phyloP scores from a whole-genome alignment of 169 alveolate species.

The Plasmodium vinckei region DNA sequence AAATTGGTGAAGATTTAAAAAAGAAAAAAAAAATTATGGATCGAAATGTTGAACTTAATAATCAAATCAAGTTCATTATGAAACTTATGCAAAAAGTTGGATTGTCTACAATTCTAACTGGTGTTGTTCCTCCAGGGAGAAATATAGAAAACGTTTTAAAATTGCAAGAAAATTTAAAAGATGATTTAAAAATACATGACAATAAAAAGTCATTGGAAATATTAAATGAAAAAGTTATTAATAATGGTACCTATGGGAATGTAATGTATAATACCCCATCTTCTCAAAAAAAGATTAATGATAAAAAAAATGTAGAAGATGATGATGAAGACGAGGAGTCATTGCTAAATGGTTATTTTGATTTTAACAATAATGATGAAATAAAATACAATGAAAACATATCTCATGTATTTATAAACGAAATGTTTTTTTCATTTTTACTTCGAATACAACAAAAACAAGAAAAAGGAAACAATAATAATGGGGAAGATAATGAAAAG shows the following conservation, averaged over 20 bases:
- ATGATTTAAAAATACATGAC: slow-evolving; percentile 32
- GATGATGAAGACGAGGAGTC: slow-evolving; percentile 9
- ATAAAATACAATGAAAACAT: slow-evolving; percentile 43
- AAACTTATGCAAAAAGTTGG: slow-evolving; percentile 77
- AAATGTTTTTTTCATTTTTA: slow-evolving; percentile 67
- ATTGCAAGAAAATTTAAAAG: slow-evolving; percentile 67
- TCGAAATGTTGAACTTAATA: slow-evolving; percentile 73
- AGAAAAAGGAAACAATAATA: not conserved
- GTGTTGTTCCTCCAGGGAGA: slow-evolving; percentile 73
- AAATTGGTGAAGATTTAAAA: slow-evolving; percentile 70
- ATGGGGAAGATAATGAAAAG: not conserved
- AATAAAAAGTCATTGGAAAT: slow-evolving; percentile 27
- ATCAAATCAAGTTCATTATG: slow-evolving; percentile 73
- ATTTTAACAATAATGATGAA: slow-evolving; percentile 20
- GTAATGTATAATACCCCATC: not conserved
- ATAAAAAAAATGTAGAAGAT: slow-evolving; percentile 8
- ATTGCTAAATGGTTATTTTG: slow-evolving; percentile 16
- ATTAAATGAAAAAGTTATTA: slow-evolving; percentile 7
- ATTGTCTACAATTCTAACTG: slow-evolving; percentile 59
- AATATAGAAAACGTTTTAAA: slow-evolving; percentile 69
- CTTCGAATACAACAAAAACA: slow-evolving; percentile 39
- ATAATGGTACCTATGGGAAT: not conserved
- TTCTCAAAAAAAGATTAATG: not conserved
- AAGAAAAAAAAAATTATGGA: slow-evolving; percentile 61
- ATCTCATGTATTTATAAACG: slow-evolving; percentile 76